Conservation (phyloP, 495 filamentous ascomycete genomes). For the Melanomma pulvis-pyrius region DNA sequence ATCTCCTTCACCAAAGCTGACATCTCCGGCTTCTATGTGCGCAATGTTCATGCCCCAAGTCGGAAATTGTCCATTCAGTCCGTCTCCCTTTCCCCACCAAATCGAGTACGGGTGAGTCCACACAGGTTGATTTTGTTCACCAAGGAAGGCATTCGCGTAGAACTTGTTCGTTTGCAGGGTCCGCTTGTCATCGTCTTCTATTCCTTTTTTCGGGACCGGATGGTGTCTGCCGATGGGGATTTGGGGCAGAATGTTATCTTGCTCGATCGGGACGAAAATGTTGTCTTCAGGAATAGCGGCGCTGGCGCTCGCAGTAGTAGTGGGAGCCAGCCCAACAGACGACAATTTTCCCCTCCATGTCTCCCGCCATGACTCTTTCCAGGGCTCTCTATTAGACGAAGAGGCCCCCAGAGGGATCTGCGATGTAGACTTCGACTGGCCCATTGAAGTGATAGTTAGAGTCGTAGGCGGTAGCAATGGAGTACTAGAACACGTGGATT, state of each 20-base stretch:
- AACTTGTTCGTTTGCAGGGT: conserved; percentile 76
- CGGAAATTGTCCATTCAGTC: conserved; percentile 47
- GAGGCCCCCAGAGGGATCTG: not conserved
- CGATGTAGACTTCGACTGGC: not conserved
- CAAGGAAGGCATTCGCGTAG: conserved; percentile 85
- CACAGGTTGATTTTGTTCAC: conserved; percentile 65
- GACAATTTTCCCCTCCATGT: not conserved
- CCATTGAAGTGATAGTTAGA: not conserved
- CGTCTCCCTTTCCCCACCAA: conserved; percentile 71
- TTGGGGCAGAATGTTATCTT: conserved; percentile 25
- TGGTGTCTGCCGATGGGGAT: conserved; percentile 18
- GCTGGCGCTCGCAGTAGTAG: not conserved
- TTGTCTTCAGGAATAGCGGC: not conserved
- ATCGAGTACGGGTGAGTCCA: conserved; percentile 89
- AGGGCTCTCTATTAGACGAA: not conserved
- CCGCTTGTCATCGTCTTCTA: conserved; percentile 15
- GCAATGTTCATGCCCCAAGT: conserved; percentile 79
- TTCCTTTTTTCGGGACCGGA: conserved; percentile 15
- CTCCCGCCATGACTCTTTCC: not conserved
- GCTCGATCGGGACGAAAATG: conserved; percentile 26
- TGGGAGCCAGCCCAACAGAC: not conserved
- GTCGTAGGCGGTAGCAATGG: not conserved
- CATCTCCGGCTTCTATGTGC: conserved; percentile 66
- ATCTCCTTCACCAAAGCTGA: conserved; percentile 53
- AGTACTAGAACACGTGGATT: not conserved